Conservation (phyloP, 176 grass and related monocot species). For the Cocos nucifera region DNA sequence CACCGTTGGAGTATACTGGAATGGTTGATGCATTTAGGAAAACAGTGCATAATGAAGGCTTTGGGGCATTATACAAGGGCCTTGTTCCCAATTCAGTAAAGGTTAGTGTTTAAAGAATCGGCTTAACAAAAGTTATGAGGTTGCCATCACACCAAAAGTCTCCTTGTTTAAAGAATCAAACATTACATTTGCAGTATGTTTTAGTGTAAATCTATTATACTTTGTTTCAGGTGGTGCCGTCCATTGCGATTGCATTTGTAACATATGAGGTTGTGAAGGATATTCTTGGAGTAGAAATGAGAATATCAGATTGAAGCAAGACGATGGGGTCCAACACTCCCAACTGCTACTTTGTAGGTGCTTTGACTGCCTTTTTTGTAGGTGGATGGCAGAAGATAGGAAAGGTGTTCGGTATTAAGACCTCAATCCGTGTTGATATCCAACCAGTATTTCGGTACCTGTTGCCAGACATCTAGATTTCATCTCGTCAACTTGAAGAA, state of each 20-base stretch:
- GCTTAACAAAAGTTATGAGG: too few species aligned
- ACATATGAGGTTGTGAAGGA: slow-evolving; percentile 21
- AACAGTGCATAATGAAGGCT: slow-evolving; percentile 80
- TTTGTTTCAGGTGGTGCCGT: slow-evolving; percentile 13
- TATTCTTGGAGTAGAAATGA: slow-evolving; percentile 20
- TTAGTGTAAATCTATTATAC: too few species aligned
- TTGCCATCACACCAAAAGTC: too few species aligned
- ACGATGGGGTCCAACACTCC: neutral
- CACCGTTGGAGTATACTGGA: slow-evolving; percentile 65
- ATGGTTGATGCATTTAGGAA: slow-evolving; percentile 94
- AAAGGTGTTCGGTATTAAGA: too few species aligned
- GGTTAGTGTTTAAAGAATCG: slow-evolving; percentile 20
- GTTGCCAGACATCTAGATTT: too few species aligned
- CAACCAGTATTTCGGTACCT: too few species aligned
- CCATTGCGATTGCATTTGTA: slow-evolving; percentile 19
- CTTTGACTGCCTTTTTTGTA: too few species aligned
- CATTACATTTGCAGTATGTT: too few species aligned
- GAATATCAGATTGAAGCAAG: slow-evolving; percentile 7
- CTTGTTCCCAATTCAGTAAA: slow-evolving; percentile 96
- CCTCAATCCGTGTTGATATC: too few species aligned
- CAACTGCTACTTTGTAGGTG: slow-evolving; percentile 1
- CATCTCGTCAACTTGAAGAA: too few species aligned
- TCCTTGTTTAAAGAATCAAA: too few species aligned
- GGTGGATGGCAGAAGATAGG: too few species aligned
- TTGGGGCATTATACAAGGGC: slow-evolving; percentile 94